Evolutionary conservation across 2,329 filamentous ascomycete genomes (phyloP), one percentile per base, ranked within the genome.

Genomic region (Fusarium sp.): DNA sequence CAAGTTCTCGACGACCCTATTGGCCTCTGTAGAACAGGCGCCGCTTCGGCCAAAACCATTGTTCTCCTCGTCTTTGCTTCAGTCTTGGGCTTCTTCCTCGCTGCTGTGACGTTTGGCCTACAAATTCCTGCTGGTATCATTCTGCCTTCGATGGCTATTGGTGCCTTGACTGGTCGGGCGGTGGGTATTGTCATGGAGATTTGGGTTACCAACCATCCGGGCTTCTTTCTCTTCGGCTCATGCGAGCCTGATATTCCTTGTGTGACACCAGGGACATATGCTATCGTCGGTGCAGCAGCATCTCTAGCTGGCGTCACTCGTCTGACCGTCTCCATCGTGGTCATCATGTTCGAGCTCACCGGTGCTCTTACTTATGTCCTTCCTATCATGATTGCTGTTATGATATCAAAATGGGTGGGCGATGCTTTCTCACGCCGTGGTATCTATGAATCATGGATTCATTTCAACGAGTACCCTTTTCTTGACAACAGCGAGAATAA

Each of bases 321-420:
- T 72, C 97, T 99, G 90, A 99, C 96, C 0, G 94, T 98, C 13
- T 98, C 94, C 14, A 98, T 99, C 72, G 95, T 99, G 7, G 96
- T 98, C 76, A 99, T 99, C 82, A 98, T 98, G 92, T 99, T 99
- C 77, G 96, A 99, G 83, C 90, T 99, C 59, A 99, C 96, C 0
- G 96, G 96, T 55, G 96, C 96, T 2, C 86, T 99, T 29, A 97
- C 94, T 1, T 98, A 98, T 77, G 95, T 99, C 51, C 88, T 99
- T 10, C 96, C 96, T 57, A 99, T 98, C 80, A 99, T 99, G 96
- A 93, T 99, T 70, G 94, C 94, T 45, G 96, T 99, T 77, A 97
- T 99, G 94, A 87, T 98, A 46, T 93, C 93, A 68, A 99, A 99
- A 83, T 99, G 96, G 96, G 94, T 97, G 27, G 96, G 94, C 76